Conservation (phyloP, 2,329 filamentous ascomycete species). For the Plectosphaerella cucumerina region DNA sequence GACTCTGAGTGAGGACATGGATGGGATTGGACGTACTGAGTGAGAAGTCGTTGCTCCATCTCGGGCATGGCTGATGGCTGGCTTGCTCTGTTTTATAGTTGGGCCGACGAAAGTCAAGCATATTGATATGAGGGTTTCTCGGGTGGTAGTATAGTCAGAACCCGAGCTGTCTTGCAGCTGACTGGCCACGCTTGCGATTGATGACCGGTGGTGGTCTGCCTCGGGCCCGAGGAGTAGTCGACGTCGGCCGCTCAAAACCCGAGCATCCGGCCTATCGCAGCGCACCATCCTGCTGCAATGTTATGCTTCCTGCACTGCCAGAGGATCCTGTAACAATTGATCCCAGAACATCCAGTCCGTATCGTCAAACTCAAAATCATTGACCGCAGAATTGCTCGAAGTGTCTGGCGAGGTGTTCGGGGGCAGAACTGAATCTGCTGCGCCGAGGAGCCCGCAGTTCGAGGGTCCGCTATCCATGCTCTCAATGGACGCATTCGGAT, state of each 20-base stretch:
- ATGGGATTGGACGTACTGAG: too few relatives aligned
- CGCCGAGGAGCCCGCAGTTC: too few relatives aligned
- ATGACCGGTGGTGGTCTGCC: too few relatives aligned
- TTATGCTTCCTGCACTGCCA: not conserved
- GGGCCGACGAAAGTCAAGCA: not conserved
- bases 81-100: too few relatives aligned
- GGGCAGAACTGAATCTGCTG: too few relatives aligned
- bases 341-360: conserved; percentile 23
- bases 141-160: not conserved
- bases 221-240: not conserved
- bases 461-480: too few relatives aligned
- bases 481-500: too few relatives aligned
- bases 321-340: conserved; percentile 14
- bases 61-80: too few relatives aligned
- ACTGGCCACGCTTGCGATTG: not conserved
- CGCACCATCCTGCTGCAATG: not conserved
- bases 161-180: not conserved
- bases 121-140: not conserved
- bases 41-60: too few relatives aligned
- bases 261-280: not conserved
- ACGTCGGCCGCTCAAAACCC: not conserved
- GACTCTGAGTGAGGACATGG: conserved; percentile 14
- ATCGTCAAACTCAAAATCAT: too few relatives aligned
- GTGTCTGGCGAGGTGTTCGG: too few relatives aligned
- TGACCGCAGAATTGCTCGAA: too few relatives aligned